Evolutionary conservation across 441 rosid genomes (phyloP).

Genomic region (Rhodomyrtus psidioides): DNA sequence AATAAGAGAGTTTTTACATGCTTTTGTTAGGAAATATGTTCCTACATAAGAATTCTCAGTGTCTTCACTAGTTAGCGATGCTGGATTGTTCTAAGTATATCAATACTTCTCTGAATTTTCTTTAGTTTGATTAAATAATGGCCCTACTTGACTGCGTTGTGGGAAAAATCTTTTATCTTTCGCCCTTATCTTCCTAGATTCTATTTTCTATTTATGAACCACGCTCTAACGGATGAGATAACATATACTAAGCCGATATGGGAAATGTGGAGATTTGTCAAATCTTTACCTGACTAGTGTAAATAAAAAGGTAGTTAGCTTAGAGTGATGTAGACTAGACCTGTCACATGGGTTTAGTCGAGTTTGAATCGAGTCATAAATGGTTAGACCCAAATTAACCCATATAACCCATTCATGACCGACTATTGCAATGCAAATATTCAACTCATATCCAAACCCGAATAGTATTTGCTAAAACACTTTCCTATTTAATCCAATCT

Average conservation of each 20-base stretch:
- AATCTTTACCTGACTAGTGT: background rate
- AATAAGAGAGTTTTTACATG: background rate
- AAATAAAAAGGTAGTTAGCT: too few species aligned
- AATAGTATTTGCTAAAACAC: too few species aligned
- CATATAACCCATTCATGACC: too few species aligned
- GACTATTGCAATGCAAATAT: too few species aligned
- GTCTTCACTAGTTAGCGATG: background rate
- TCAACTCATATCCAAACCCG: too few species aligned
- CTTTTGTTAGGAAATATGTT: background rate
- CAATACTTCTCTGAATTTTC: too few species aligned
- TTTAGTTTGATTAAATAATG: background rate
- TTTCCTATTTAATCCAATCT: too few species aligned
- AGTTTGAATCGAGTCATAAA: too few species aligned
- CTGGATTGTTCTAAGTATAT: background rate
- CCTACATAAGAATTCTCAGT: background rate
- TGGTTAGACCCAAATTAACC: too few species aligned
- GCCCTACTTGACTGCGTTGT: background rate
- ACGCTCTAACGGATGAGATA: background rate
- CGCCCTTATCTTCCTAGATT: background rate
- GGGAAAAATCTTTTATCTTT: background rate
- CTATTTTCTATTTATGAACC: background rate
- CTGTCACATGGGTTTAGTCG: too few species aligned
- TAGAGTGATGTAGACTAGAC: too few species aligned
- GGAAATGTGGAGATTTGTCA: background rate
- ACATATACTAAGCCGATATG: background rate